Evolutionary conservation across 805 yeast genomes (phyloP).

Genomic region (Suhomyces tanzawaensis): DNA sequence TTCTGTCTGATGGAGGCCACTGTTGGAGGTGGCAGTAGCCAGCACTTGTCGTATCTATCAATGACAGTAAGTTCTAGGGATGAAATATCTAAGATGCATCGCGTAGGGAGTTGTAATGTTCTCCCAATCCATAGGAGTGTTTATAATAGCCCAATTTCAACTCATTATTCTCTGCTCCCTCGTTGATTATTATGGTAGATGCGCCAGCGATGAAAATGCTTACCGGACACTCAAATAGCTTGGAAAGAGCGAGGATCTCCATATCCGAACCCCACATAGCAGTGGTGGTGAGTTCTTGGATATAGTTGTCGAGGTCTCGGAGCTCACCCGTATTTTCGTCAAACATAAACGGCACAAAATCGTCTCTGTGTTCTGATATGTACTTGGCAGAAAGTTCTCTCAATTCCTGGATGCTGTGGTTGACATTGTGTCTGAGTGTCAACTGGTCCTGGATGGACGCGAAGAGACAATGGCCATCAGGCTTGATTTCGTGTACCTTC

Average conservation of each 20-base stretch:
- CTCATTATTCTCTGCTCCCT: constrained; percentile 48
- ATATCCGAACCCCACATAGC: constrained; percentile 96
- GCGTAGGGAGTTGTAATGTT: constrained; percentile 79
- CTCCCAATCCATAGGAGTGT: constrained; percentile 87
- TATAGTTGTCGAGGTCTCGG: constrained; percentile 65
- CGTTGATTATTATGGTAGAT: constrained; percentile 61
- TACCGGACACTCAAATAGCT: constrained; percentile 70
- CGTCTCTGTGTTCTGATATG: constrained; percentile 62
- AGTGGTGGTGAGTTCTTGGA: constrained; percentile 65
- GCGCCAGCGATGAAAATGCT: constrained; percentile 76
- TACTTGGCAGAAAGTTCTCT: constrained; percentile 65
- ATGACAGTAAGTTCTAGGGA: too few relatives aligned
- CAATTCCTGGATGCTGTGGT: constrained; percentile 47
- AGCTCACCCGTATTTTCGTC: constrained; percentile 71
- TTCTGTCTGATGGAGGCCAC: too few relatives aligned
- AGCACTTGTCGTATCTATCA: too few relatives aligned
- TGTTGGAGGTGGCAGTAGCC: too few relatives aligned
- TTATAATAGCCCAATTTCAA: constrained; percentile 77
- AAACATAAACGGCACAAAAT: constrained; percentile 77
- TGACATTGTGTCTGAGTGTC: constrained; percentile 43
- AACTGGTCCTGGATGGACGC: constrained; percentile 84
- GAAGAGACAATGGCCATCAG: constrained; percentile 94
- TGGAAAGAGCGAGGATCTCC: constrained; percentile 80
- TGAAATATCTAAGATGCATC: constrained; percentile 12
- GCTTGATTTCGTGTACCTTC: constrained; percentile 65